Conservation (phyloP, 2,329 filamentous ascomycete species). For the Alternaria sp. region DNA sequence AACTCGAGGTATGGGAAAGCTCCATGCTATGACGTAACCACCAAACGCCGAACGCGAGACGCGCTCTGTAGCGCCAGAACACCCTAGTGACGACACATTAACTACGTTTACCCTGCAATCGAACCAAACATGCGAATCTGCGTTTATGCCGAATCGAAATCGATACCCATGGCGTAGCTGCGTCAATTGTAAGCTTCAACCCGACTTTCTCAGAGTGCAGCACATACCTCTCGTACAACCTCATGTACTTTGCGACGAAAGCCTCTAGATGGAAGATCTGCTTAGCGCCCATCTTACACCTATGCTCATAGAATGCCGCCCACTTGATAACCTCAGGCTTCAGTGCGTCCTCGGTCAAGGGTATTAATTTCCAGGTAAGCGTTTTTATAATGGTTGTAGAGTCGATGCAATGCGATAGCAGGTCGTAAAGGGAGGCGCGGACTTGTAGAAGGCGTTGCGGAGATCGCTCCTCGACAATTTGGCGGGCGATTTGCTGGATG, state of each 20-base stretch:
- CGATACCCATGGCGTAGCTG: conserved; percentile 74
- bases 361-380: conserved; percentile 90
- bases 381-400: conserved; percentile 94
- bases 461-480: conserved; percentile 93
- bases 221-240: conserved; percentile 85
- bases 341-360: conserved; percentile 84
- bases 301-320: conserved; percentile 97
- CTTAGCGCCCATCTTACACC: conserved; percentile 89
- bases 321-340: conserved; percentile 94
- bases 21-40: conserved; percentile 20
- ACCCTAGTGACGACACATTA: conserved; percentile 4
- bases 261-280: conserved; percentile 98
- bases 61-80: conserved; percentile 13
- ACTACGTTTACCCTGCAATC: background rate
- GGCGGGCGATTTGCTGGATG: conserved; percentile 86
- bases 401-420: conserved; percentile 96
- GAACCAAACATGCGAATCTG: background rate
- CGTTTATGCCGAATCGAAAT: conserved; percentile 52
- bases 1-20: conserved; percentile 16
- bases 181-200: conserved; percentile 6
- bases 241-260: conserved; percentile 99
- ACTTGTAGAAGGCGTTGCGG: conserved; percentile 87
- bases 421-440: conserved; percentile 92
- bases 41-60: conserved; percentile 12
- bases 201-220: background rate